Base-by-base conservation (phyloP, 23 red algal species). In the Gracilaria domingensis region DNA sequence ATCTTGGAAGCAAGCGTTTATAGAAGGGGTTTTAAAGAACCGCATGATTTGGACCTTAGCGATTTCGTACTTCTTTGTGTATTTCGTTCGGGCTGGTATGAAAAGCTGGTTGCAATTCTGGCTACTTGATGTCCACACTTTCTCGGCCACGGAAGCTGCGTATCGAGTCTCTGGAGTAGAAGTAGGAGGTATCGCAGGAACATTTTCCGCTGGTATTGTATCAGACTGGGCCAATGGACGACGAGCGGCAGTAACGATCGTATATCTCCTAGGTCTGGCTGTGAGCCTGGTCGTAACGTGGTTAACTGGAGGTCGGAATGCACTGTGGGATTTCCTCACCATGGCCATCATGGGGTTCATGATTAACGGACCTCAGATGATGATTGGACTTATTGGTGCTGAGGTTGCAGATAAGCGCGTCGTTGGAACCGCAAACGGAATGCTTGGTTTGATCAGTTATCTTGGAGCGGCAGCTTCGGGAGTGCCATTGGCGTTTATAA, bases 331-430 rank as follows among this genome's bases (percentile, higher is more conserved):
- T 71, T 95, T 85, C 32, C 62, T 80, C 50, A n/a, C 70, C 30
- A 67, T 86, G 66, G 81, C 80, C 20, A 34, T 80, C 18, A 57
- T 86, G 32, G 95, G 95, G 21, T 96, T 92, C 87, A 88, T 75
- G 73, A 85, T 96, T 44, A 96, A 93, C 35, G 95, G 95, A 16
- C 95, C 95, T 20, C 90, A 93, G 54, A 83, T 83, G 79, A 84
- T 96, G 64, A 88, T 96, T 47, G 95, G 95, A 54, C 89, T 96
- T 47, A 83, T 96, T 59, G 95, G 90, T 24, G 95, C 95, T 0
- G 95, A 96, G 42, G 85, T 67, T 2, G 71, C 81, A 17, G 70
- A 86, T 57, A 75, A 80, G 30, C 36, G 87, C 33, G 88, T 86
- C 7, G 73, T 91, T 16, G 95, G 88, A 24, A 96, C 95, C n/a